Base-by-base conservation (phyloP, 345 rosid genomes). In the Raphanus raphanistrum region DNA sequence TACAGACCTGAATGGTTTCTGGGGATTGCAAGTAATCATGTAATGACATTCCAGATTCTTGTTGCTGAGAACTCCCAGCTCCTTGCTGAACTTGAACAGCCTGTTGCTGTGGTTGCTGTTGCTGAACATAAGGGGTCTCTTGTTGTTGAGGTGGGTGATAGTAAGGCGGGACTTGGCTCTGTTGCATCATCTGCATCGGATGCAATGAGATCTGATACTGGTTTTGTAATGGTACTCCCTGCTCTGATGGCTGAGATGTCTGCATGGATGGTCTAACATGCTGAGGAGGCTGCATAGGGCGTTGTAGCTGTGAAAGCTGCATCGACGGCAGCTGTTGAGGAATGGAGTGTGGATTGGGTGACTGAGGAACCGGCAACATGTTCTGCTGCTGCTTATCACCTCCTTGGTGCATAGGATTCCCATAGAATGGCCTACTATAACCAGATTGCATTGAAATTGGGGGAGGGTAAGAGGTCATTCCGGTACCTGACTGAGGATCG, bases 21-120 rank as follows among this genome's bases (percentile, higher is more conserved):
- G 97, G 98, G 74, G 94, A 94, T 83, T 87, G 87, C 78, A 95
- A 90, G 80, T 84, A 92, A 78, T 95, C 99, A 1, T 91, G 89
- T 61, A 95, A 83, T 59, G 98, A 91, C 88, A 91, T 87, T 82
- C 92, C 98, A 36, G 88, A 70, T 62, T 91, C 98, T 77, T 87
- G 88, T 68, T 79, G 92, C 83, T 87, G 90, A 52, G 88, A 79
- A 63, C 85, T 69, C 78, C 62, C 83, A 75, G 86, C 92, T 8
- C 87, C 87, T 83, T 84, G 96, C 82, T 87, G 95, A 78, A 60
- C 84, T 66, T 72, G 82, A 78, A 73, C 77, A 75, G 81, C 87
- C 63, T 90, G 92, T 60, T 70, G 82, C 80, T 85, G 93, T 80
- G 77, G 87, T 2, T 38, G 45, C 71, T 79, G 94, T 35, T 85